Evolutionary conservation across 371 early-diverging fungal species (phyloP).

Genomic region (Encephalitozoon romaleae): DNA sequence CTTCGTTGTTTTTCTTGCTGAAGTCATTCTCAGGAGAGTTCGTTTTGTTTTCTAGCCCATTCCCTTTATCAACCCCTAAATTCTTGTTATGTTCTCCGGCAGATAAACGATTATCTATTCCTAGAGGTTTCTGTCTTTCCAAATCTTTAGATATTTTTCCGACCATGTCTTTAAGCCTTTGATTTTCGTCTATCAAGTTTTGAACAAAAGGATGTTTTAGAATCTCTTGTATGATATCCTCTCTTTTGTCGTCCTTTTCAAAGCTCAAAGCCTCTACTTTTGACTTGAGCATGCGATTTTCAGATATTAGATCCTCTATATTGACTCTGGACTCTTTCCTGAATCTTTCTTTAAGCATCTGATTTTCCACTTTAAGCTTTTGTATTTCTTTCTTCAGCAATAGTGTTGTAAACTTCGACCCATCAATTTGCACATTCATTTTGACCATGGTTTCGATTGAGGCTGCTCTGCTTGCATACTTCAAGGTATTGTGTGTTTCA

Average conservation of each 20-base stretch:
- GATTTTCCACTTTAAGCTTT: slow-evolving; percentile 37
- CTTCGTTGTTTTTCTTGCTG: background rate
- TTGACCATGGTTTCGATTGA: slow-evolving; percentile 40
- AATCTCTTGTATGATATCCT: slow-evolving; percentile 26
- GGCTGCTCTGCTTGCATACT: slow-evolving; percentile 62
- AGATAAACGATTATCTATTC: background rate
- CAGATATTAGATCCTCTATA: slow-evolving; percentile 17
- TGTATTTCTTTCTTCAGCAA: slow-evolving; percentile 52
- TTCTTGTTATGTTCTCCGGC: background rate
- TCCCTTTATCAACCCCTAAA: background rate
- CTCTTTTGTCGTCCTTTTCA: slow-evolving; percentile 14
- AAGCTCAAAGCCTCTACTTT: background rate
- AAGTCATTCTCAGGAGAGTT: background rate
- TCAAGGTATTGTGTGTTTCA: slow-evolving; percentile 81
- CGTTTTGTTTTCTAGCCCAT: background rate
- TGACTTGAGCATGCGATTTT: slow-evolving; percentile 5
- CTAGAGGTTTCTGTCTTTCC: background rate
- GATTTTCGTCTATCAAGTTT: slow-evolving; percentile 30
- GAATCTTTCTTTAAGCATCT: slow-evolving; percentile 23
- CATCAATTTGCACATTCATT: slow-evolving; percentile 8
- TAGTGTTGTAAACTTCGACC: slow-evolving; percentile 11
- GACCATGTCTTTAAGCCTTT: slow-evolving; percentile 4
- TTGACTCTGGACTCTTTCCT: background rate
- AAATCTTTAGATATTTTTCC: background rate
- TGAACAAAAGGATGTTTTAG: slow-evolving; percentile 39